Base-by-base conservation (phyloP, 2,329 filamentous ascomycete genomes). In the Nemania bipapillata region DNA sequence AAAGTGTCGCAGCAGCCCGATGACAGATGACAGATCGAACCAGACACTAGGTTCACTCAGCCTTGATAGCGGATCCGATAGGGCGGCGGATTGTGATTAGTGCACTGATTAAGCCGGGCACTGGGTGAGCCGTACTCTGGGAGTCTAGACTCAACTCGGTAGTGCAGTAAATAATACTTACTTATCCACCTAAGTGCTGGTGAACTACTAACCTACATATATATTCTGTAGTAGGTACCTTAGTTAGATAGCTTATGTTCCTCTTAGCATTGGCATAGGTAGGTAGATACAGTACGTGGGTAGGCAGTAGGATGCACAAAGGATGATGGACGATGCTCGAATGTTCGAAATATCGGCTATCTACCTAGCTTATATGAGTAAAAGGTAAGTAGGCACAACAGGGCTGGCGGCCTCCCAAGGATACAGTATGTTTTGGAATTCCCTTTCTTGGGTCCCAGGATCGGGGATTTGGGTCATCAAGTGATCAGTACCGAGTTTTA, bases 11-110 rank as follows among this genome's bases (percentile, higher is more conserved):
- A 62, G 62, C 53, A 62, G 57, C n/a, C 61, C 6, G 50, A 68
- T 63, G 60, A 63, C 60, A 55, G 45, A 55, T 62, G 64, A 62
- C 52, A 45, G 42, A 62, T 42, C 11, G 22, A 30, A 37, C 50
- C 28, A 53, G 28, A 8, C 26, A 20, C 50, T n/a, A 32, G 8
- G 57, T 47, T 65, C 50, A 32, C 67, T 69, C 67, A 69, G 67
- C 67, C 67, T 66, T 69, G 67, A 69, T 69, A 60, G 67, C 67
- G 67, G 67, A 60, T 63, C 55, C 49, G 45, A 56, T 30, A 54
- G 15, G 3, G 37, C 37, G 11, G 6, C n/a, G 12, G 47, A 24
- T n/a, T n/a, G n/a, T n/a, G n/a, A 28, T 12, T 50, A 50, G 22
- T 50, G 47, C 20, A 15, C 45, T 47, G 24, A 9, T 32, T 32